Percentiles rank a stretch among this genome's conserved stretches.
Conservation (phyloP, 306 rosid species). For the Canavalia ensiformis region DNA sequence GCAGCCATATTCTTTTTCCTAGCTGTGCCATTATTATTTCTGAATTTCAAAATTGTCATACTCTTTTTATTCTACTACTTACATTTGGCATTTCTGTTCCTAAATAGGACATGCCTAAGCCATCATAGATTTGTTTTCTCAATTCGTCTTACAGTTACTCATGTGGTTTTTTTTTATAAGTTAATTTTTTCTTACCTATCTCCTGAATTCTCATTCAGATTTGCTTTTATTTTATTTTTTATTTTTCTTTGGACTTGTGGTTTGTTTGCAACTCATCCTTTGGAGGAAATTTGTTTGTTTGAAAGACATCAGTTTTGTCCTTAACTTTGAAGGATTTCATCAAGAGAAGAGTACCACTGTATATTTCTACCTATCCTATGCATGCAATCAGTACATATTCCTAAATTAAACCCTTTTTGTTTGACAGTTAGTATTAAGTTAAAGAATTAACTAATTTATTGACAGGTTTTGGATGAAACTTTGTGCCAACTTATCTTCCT, state of each 20-base stretch:
- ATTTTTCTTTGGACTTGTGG: not conserved
- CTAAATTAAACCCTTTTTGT: not conserved
- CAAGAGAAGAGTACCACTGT: not conserved
- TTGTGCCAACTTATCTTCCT: not conserved
- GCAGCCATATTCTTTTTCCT: not conserved
- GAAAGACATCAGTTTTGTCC: constrained; percentile 4
- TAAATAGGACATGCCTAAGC: not conserved
- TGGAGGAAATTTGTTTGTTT: constrained; percentile 25
- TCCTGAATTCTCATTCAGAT: constrained; percentile 17
- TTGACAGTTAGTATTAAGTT: constrained; percentile 10
- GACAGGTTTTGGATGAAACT: not conserved
- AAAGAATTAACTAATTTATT: constrained; percentile 2
- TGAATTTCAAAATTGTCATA: not conserved
- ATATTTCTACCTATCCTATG: not conserved
- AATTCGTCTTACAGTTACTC: not conserved
- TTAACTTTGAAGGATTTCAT: constrained; percentile 18
- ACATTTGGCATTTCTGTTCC: not conserved
- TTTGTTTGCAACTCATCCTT: not conserved
- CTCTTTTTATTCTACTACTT: not conserved
- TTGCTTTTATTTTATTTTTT: not conserved
- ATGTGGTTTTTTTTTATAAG: not conserved
- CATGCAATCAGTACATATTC: not conserved
- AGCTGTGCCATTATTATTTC: not conserved
- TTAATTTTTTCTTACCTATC: not conserved
- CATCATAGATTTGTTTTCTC: not conserved